These are phyloP conservation scores for Fusarium heterosporum DNA, from an alignment of 2,329 filamentous ascomycete species.

Conservation along the genomic window DNA sequence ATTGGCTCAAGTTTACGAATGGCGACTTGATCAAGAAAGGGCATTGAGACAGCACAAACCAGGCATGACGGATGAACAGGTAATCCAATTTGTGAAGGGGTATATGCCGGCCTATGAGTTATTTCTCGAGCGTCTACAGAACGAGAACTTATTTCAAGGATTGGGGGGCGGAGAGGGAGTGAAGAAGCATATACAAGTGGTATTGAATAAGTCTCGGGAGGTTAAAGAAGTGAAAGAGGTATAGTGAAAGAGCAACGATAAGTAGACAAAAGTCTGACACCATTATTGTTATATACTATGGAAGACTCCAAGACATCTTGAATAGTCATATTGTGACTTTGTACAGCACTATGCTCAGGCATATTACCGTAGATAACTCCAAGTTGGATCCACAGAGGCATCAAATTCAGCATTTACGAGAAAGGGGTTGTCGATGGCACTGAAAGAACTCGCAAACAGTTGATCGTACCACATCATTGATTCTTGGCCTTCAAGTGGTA, in stretches of 20 bases:
- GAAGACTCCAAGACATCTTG: too few relatives aligned
- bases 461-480: constrained; percentile 53
- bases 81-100: constrained; percentile 41
- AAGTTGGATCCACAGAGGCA: constrained; percentile 49
- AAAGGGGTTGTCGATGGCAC: constrained; percentile 51
- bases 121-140: constrained; percentile 36
- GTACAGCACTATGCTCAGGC: too few relatives aligned
- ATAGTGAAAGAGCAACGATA: neutral
- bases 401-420: constrained; percentile 51
- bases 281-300: too few relatives aligned
- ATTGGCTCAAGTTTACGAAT: constrained; percentile 40
- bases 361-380: constrained; percentile 45
- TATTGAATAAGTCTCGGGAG: constrained; percentile 17
- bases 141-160: constrained; percentile 30
- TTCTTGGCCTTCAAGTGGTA: constrained; percentile 48
- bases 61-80: constrained; percentile 43
- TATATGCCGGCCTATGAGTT: constrained; percentile 47
- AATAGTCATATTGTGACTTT: too few relatives aligned
- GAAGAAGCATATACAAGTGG: constrained; percentile 33
- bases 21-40: constrained; percentile 38
- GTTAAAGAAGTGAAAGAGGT: constrained; percentile 30
- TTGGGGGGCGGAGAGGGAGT: neutral
- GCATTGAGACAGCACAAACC: constrained; percentile 37
- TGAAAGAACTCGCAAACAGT: constrained; percentile 51
- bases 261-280: too few relatives aligned